Percentiles rank a stretch among this genome's conserved stretches.
phyloP scores from a whole-genome alignment of 2,329 filamentous ascomycete genomes.

The Neofusicoccum sp. region DNA sequence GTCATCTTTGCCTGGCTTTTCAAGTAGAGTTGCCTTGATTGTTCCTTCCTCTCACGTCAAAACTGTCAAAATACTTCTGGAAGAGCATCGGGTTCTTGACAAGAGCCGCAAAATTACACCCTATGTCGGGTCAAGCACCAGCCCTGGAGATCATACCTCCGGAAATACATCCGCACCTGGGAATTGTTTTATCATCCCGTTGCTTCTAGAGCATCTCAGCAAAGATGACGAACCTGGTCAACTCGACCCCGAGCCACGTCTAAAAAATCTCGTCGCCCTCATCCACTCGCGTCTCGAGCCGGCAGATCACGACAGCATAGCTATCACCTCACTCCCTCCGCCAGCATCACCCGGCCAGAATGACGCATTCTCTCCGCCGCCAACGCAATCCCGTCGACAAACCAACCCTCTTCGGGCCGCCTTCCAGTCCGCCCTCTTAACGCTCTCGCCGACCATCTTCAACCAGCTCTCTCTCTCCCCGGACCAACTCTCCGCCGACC shows the following conservation, averaged over 20 bases:
- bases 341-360: not conserved
- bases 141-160: no score
- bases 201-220: not conserved
- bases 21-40: conserved; percentile 18
- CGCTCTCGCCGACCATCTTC: conserved; percentile 18
- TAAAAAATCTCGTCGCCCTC: not conserved
- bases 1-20: no score
- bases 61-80: conserved; percentile 38
- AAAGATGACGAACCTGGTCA: not conserved
- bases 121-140: not conserved
- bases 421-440: conserved; percentile 7
- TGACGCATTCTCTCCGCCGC: no score
- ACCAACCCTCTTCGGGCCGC: conserved; percentile 12
- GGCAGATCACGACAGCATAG: not conserved
- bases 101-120: conserved; percentile 30
- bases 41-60: conserved; percentile 39
- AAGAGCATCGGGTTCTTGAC: conserved; percentile 30
- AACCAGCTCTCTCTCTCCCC: conserved; percentile 19
- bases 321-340: not conserved
- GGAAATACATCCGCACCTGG: not conserved
- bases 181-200: not conserved
- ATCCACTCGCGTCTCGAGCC: not conserved
- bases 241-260: not conserved
- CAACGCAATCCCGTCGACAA: no score
- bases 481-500: conserved; percentile 23